A percentile compares a stretch with the other conserved stretches of the same genome.
phyloP scores from a whole-genome alignment of 1,284 basidiomycete species.

The Moniliella sp. region DNA sequence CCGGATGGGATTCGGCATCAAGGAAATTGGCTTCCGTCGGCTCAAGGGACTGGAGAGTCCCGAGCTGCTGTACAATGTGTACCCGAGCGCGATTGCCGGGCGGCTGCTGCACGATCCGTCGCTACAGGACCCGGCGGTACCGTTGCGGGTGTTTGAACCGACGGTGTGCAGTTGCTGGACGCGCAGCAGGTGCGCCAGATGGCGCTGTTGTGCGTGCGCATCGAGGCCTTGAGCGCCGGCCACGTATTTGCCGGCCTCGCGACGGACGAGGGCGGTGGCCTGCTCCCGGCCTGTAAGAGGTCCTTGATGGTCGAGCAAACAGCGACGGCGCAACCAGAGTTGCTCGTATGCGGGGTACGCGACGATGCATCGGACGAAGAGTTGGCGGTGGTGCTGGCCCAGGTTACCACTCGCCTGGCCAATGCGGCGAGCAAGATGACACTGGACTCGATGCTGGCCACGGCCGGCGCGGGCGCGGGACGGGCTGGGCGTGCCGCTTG shows the following conservation, averaged over 20 bases:
- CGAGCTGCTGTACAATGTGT: constrained; percentile 63
- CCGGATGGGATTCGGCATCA: constrained; percentile 51
- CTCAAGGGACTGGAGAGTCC: constrained; percentile 65
- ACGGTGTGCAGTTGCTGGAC: constrained; percentile 45
- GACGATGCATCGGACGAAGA: constrained; percentile 31
- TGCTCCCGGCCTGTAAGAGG: too few relatives aligned
- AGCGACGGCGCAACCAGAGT: constrained; percentile 12
- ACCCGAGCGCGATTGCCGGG: constrained; percentile 53
- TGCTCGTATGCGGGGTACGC: constrained; percentile 18
- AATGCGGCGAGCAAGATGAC: constrained; percentile 13
- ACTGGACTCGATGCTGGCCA: too few relatives aligned
- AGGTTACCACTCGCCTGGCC: constrained; percentile 24
- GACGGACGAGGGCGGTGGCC: too few relatives aligned
- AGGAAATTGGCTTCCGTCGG: constrained; percentile 65
- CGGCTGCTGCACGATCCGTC: constrained; percentile 47
- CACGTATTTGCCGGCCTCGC: constrained; percentile 39
- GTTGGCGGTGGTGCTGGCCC: constrained; percentile 15
- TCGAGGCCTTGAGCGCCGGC: constrained; percentile 56
- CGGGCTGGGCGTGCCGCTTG: too few relatives aligned
- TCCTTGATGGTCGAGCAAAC: too few relatives aligned
- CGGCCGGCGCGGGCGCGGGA: too few relatives aligned
- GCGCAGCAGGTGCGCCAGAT: constrained; percentile 59
- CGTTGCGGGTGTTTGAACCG: constrained; percentile 33
- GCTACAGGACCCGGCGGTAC: constrained; percentile 24
- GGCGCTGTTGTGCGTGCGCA: constrained; percentile 52